These are phyloP conservation scores for Eimeria praecox DNA, from an alignment of 169 alveolate species.

Conservation along the genomic window DNA sequence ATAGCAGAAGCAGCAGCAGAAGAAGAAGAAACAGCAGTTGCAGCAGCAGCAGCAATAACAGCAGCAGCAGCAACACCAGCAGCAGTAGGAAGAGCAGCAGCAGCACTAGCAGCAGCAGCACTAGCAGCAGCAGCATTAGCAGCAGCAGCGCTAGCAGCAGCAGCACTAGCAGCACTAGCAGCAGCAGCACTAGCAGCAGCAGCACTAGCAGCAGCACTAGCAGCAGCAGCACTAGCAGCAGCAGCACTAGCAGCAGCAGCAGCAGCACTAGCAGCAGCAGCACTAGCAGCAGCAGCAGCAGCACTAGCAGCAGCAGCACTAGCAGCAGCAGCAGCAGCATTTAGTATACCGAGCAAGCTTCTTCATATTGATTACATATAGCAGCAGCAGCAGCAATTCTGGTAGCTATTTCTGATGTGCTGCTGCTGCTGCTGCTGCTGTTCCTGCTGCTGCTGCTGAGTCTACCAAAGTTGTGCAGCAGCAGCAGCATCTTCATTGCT, in stretches of 20 bases:
- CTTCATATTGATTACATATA: not conserved
- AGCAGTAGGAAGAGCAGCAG: conserved; percentile 2
- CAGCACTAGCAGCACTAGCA: not conserved
- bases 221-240: conserved; percentile 6
- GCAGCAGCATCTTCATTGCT: not conserved
- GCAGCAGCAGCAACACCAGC: not conserved
- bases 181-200: conserved; percentile 25
- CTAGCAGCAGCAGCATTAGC: not conserved
- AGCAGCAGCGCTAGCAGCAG: not conserved
- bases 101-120: not conserved
- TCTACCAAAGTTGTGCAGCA: conserved; percentile 8
- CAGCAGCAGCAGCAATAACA: not conserved
- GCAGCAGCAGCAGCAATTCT: conserved; percentile 57
- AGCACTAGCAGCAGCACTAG: not conserved
- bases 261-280: not conserved
- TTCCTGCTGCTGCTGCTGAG: not conserved
- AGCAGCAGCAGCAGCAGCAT: conserved; percentile 20
- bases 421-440: conserved; percentile 28
- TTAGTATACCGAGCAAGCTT: conserved; percentile 21
- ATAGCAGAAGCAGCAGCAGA: not conserved
- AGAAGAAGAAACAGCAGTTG: not conserved
- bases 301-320: not conserved
- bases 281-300: not conserved
- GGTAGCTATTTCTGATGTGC: not conserved
- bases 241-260: not conserved